Conservation (phyloP, 2,329 filamentous ascomycete species). For the Paramyrothecium roridum region DNA sequence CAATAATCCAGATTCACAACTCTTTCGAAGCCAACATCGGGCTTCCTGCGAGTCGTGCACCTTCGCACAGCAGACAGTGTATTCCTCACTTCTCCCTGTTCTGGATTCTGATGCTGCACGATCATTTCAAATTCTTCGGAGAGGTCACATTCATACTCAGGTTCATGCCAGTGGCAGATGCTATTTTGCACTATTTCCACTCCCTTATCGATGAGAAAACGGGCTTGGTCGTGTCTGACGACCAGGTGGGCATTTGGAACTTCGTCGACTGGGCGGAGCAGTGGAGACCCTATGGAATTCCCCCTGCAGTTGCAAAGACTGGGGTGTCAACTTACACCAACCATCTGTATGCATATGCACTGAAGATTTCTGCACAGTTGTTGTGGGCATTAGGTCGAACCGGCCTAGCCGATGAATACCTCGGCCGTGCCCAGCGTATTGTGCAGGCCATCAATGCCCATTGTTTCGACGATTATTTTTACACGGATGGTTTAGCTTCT, state of each 20-base stretch:
- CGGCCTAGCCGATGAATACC: constrained; percentile 24
- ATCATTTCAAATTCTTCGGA: constrained; percentile 32
- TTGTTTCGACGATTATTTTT: constrained; percentile 29
- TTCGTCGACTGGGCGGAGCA: constrained; percentile 30
- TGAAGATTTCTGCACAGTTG: constrained; percentile 28
- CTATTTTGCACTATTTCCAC: constrained; percentile 27
- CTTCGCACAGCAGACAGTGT: constrained; percentile 29
- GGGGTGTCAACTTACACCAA: constrained; percentile 24
- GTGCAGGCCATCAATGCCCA: constrained; percentile 20
- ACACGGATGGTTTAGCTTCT: constrained; percentile 28
- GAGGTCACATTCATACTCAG: constrained; percentile 22
- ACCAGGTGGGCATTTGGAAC: constrained; percentile 26
- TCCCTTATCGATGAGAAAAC: constrained; percentile 7
- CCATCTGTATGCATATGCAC: constrained; percentile 32
- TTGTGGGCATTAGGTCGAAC: constrained; percentile 27
- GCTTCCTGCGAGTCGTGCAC: constrained; percentile 29
- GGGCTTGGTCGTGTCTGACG: constrained; percentile 10
- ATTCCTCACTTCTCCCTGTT: constrained; percentile 34
- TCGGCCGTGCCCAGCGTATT: constrained; percentile 17
- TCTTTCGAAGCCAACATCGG: constrained; percentile 18
- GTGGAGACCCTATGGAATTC: constrained; percentile 29
- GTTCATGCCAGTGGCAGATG: constrained; percentile 28
- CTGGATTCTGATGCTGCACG: constrained; percentile 31
- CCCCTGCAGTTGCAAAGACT: constrained; percentile 28
- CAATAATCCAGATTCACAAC: constrained; percentile 21